phyloP scores from a whole-genome alignment of 306 rosid genomes.

The Lablab purpureus region DNA sequence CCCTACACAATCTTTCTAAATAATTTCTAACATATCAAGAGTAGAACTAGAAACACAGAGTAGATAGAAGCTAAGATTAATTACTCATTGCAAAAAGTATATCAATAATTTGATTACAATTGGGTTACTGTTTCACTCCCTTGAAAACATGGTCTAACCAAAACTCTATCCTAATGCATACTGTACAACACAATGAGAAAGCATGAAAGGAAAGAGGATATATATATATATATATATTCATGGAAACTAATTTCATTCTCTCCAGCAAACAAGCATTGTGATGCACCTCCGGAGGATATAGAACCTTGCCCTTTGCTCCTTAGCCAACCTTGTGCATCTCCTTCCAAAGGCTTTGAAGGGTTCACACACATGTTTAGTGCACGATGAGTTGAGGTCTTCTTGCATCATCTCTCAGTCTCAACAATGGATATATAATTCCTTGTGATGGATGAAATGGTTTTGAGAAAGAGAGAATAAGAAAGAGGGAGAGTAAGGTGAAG shows the following conservation, averaged over 20 bases:
- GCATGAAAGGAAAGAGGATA: background rate
- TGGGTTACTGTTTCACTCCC: constrained; percentile 13
- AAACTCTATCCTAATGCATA: background rate
- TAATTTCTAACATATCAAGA: background rate
- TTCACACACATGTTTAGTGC: constrained; percentile 47
- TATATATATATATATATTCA: too few relatives aligned
- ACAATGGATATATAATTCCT: background rate
- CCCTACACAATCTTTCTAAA: background rate
- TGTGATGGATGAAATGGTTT: background rate
- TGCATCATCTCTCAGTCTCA: constrained; percentile 33
- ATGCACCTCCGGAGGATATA: constrained; percentile 79
- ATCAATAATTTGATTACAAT: background rate
- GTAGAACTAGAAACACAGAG: background rate
- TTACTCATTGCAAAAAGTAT: background rate
- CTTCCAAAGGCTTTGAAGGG: constrained; percentile 64
- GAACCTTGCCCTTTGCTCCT: constrained; percentile 81
- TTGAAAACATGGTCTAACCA: background rate
- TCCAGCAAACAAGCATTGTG: constrained; percentile 85
- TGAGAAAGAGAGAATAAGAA: background rate
- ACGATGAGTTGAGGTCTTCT: constrained; percentile 44
- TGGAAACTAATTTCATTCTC: constrained; percentile 38
- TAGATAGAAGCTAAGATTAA: background rate
- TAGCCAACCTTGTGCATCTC: constrained; percentile 64
- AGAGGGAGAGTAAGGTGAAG: background rate
- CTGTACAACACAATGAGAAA: background rate